Conservation (phyloP, 2,329 filamentous ascomycete genomes). For the Teratosphaeria gauchensis region DNA sequence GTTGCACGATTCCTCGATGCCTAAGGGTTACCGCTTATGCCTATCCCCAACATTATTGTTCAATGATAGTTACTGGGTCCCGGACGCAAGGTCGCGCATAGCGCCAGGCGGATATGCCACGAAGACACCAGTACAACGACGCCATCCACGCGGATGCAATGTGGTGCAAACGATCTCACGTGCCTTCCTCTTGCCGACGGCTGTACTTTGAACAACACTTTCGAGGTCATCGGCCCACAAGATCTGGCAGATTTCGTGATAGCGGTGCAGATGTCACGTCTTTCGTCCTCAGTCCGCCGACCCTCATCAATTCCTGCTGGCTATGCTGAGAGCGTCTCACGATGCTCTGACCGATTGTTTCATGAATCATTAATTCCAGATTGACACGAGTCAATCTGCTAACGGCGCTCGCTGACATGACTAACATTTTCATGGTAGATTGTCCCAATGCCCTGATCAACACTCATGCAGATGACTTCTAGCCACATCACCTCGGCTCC, state of each 20-base stretch:
- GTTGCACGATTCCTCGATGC: no score
- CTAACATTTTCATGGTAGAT: neutral
- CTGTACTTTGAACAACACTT: neutral
- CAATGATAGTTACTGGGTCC: no score
- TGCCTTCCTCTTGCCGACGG: neutral
- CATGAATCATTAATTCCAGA: neutral
- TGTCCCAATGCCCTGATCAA: neutral
- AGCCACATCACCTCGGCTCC: neutral
- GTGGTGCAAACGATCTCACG: neutral
- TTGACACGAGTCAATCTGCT: neutral
- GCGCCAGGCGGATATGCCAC: no score
- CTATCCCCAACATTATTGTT: no score
- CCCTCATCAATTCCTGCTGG: neutral
- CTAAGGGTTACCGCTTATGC: no score
- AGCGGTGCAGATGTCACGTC: neutral
- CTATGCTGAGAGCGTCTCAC: neutral
- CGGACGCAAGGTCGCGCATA: no score
- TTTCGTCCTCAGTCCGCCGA: neutral
- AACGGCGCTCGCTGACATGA: neutral
- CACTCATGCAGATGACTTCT: neutral
- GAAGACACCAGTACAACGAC: no score
- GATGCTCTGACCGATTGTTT: neutral
- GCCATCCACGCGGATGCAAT: no score
- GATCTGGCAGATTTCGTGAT: neutral
- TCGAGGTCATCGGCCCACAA: neutral